Conservation (phyloP, 129 eudicot genomes). For the Helianthus annuus region HanXRQr2.0-SUNRISE NC_035433.2:142455793-142456292, state of each 20-base stretch:
- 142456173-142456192: slow-evolving; percentile 7
- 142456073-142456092: slow-evolving; percentile 26
- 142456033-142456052: slow-evolving; percentile 31
- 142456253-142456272: slow-evolving; percentile 3
- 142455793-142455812: neutral
- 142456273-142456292: slow-evolving; percentile 13
- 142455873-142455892: slow-evolving; percentile 33
- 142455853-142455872: slow-evolving; percentile 50
- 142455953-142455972: slow-evolving; percentile 34
- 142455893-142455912: slow-evolving; percentile 30
- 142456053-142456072: slow-evolving; percentile 16
- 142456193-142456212: slow-evolving; percentile 7
- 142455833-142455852: slow-evolving; percentile 38
- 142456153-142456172: slow-evolving; percentile 10
- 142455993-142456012: slow-evolving; percentile 33
- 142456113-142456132: slow-evolving; percentile 24
- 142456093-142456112: slow-evolving; percentile 35
- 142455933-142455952: slow-evolving; percentile 8
- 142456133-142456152: slow-evolving; percentile 21
- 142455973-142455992: slow-evolving; percentile 24
- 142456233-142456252: slow-evolving; percentile 15
- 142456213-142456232: slow-evolving; percentile 10
- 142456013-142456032: slow-evolving; percentile 34
- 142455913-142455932: slow-evolving; percentile 15
- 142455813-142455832: slow-evolving; percentile 20